Base-by-base conservation (phyloP, 2,329 filamentous ascomycete genomes). In the Talaromyces sp. region DNA sequence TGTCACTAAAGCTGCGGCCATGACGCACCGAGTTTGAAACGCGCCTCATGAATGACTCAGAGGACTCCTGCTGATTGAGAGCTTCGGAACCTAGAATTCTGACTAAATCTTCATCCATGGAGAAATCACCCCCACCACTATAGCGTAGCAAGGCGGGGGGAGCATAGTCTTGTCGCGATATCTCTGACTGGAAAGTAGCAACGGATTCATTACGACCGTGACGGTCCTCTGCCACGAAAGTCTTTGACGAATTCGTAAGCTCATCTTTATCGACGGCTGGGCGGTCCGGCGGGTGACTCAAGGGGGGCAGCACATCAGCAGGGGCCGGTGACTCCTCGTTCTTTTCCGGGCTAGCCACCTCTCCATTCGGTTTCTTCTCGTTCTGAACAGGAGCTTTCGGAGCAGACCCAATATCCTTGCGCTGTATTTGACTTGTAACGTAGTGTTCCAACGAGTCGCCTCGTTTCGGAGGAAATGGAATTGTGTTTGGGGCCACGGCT, bases 21-120 rank as follows among this genome's bases (percentile, higher is more conserved):
- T 98, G 95, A 64, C 92, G 90, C 60, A 97, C 92, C 56, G 91
- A 93, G 71, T 96, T 96, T 8, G 95, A 98, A 46, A 97, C 90
- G 57, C 91, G 87, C 60, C 91, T 89, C 64, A 98, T 80, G 63
- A 97, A 89, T 0, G 90, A 93, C 27, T 90, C 88, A 32, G 86
- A 88, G 50, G 83, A 81, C 9, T 49, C 61, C 67, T 75, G 65
- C 26, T 73, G 71, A 52, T 56, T 56, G 10, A 64, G 24, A 55
- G 92, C 90, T 62, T 93, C 91, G 21, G 86, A 87, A 46, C 87
- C 89, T 62, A 96, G 81, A 61, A 97, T 93, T 60, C 93, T 88
- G 58, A 90, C 89, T 86, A 97, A 91, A 71, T 98, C 95, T 74
- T 97, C 93, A 65, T 98, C 93, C 88, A 96, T 87, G 62, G 89